Evolutionary conservation across 2,329 filamentous ascomycete genomes (phyloP).

Genomic region (Botryotinia narcissicola): DNA sequence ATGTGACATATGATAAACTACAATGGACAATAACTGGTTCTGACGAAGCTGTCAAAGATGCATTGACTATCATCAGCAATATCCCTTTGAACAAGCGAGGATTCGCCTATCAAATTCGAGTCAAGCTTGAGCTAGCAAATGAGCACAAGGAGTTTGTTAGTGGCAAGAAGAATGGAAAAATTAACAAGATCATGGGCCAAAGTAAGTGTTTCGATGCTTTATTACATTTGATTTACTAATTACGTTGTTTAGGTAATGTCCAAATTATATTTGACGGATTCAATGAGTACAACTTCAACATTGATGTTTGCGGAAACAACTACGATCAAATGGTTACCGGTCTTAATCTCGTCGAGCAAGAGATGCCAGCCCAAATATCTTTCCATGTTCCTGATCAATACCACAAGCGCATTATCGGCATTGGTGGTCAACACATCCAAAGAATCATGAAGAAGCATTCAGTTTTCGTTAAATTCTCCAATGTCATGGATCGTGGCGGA

Average conservation of each 20-base stretch:
- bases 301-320: constrained; percentile 87
- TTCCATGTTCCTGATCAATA: constrained; percentile 99
- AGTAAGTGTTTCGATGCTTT: constrained; percentile 46
- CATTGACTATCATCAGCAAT: constrained; percentile 90
- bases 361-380: constrained; percentile 98
- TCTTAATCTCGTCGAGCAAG: constrained; percentile 89
- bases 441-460: constrained; percentile 99
- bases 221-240: background rate
- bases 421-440: constrained; percentile 97
- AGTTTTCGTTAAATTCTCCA: constrained; percentile 98
- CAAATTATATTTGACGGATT: constrained; percentile 99
- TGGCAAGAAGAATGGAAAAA: constrained; percentile 99
- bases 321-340: constrained; percentile 96
- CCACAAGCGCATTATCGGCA: constrained; percentile 98
- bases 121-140: constrained; percentile 98
- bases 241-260: constrained; percentile 59
- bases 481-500: constrained; percentile 92
- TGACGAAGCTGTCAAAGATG: constrained; percentile 92
- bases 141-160: constrained; percentile 99
- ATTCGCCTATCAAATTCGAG: constrained; percentile 80
- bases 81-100: constrained; percentile 84
- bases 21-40: constrained; percentile 93
- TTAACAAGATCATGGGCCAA: constrained; percentile 99
- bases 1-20: constrained; percentile 90
- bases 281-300: constrained; percentile 99